phyloP scores from a whole-genome alignment of 192 early-diverging fungal species.

The Coemansia sp. region DNA sequence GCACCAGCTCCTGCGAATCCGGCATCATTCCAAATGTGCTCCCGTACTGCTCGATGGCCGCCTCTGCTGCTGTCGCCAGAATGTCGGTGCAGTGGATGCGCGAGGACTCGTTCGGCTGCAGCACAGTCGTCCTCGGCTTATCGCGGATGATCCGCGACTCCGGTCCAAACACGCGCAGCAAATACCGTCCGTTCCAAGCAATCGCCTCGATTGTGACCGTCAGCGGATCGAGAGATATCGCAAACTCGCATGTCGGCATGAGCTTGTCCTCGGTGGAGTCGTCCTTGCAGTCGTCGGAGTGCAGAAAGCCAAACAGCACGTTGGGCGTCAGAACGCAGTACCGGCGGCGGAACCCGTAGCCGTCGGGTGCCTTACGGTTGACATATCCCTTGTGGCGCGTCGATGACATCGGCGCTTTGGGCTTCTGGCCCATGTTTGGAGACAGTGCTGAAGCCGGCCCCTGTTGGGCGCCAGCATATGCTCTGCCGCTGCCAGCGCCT shows the following conservation, averaged over 20 bases:
- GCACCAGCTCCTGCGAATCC: conserved; percentile 46
- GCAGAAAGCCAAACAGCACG: conserved; percentile 41
- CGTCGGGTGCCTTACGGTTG: conserved; percentile 44
- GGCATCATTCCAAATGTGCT: conserved; percentile 52
- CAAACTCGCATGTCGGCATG: conserved; percentile 40
- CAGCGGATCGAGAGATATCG: conserved; percentile 39
- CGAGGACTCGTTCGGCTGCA: conserved; percentile 25
- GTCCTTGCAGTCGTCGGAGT: conserved; percentile 39
- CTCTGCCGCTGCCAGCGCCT: conserved; percentile 9
- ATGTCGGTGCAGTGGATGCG: conserved; percentile 52
- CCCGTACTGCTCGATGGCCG: conserved; percentile 52
- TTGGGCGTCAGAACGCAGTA: conserved; percentile 43
- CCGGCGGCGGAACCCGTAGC: conserved; percentile 56
- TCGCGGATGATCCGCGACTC: conserved; percentile 39
- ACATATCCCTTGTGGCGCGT: conserved; percentile 51
- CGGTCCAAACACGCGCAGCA: conserved; percentile 49
- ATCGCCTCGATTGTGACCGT: conserved; percentile 48
- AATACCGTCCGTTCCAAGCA: conserved; percentile 51
- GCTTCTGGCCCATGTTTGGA: conserved; percentile 32
- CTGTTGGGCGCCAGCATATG: conserved; percentile 11
- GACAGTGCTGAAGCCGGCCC: conserved; percentile 18
- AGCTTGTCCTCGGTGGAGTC: conserved; percentile 18
- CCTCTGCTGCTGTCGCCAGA: conserved; percentile 49
- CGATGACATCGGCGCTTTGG: conserved; percentile 21
- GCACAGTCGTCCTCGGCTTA: conserved; percentile 35